Evolutionary conservation across 2,329 filamentous ascomycete species (phyloP).

Genomic region (Raffaelea ambrosiae): DNA sequence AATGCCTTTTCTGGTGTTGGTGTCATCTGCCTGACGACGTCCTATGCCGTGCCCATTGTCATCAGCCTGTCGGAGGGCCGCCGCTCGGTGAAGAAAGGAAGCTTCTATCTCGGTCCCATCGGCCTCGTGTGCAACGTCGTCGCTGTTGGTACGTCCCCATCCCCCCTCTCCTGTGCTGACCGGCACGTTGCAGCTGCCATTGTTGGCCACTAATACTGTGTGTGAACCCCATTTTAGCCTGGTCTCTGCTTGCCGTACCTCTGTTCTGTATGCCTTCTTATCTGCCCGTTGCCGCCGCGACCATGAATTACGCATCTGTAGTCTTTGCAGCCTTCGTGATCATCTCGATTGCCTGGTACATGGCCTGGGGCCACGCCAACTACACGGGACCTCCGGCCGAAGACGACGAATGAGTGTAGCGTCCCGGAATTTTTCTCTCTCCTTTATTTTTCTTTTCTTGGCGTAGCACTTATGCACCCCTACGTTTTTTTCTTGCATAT

Average conservation of each 20-base stretch:
- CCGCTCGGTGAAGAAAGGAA: neutral
- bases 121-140: slow-evolving; percentile 5
- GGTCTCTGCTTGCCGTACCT: slow-evolving; percentile 62
- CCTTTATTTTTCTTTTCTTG: no score
- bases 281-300: slow-evolving; percentile 46
- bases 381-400: neutral
- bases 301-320: slow-evolving; percentile 66
- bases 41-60: slow-evolving; percentile 53
- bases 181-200: no score
- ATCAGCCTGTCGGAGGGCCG: slow-evolving; percentile 4
- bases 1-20: slow-evolving; percentile 64
- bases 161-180: neutral
- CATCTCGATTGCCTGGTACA: slow-evolving; percentile 58
- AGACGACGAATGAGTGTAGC: no score
- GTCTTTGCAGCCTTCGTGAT: slow-evolving; percentile 58
- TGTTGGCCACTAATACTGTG: no score
- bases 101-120: slow-evolving; percentile 1
- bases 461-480: no score
- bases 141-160: neutral
- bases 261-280: slow-evolving; percentile 65
- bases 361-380: slow-evolving; percentile 18
- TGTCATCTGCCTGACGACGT: slow-evolving; percentile 60
- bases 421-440: no score
- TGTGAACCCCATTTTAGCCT: slow-evolving; percentile 20
- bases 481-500: no score